phyloP scores from a whole-genome alignment of 805 yeast genomes.

The Hanseniaspora singularis region DNA sequence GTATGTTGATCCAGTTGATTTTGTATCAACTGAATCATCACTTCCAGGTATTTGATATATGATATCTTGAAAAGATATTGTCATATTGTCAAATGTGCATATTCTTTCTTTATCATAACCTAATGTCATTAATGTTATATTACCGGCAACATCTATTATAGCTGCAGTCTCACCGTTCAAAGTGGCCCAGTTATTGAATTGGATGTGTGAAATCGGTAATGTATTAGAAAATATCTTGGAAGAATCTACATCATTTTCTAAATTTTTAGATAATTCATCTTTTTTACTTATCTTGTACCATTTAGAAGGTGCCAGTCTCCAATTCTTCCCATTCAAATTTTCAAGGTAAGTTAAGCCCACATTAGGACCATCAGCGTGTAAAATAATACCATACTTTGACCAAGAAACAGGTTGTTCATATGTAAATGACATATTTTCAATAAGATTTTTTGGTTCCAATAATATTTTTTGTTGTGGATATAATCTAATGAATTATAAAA shows the following conservation, averaged over 20 bases:
- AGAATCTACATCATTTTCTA: background rate
- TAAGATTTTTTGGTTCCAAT: background rate
- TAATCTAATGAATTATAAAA: too few relatives aligned
- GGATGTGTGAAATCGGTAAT: constrained; percentile 28
- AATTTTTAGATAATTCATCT: constrained; percentile 20
- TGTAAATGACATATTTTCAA: background rate
- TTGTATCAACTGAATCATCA: constrained; percentile 23
- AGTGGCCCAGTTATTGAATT: constrained; percentile 53
- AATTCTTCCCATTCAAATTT: constrained; percentile 58
- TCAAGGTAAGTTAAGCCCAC: constrained; percentile 56
- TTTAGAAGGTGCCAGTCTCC: constrained; percentile 53
- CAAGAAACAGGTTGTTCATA: constrained; percentile 30
- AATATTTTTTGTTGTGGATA: too few relatives aligned
- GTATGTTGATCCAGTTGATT: constrained; percentile 16
- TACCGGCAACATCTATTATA: constrained; percentile 60
- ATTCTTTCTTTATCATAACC: constrained; percentile 35
- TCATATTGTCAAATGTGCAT: constrained; percentile 26
- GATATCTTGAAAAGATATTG: constrained; percentile 32
- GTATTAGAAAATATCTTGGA: constrained; percentile 2
- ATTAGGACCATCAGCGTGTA: constrained; percentile 42
- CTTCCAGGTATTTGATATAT: constrained; percentile 23
- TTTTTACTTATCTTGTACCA: constrained; percentile 20
- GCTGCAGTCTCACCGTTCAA: constrained; percentile 67
- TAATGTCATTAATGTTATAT: constrained; percentile 43
- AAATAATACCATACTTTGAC: constrained; percentile 78